Evolutionary conservation across 1,284 basidiomycete genomes (phyloP).

Genomic region (Leccinum subrobustum): DNA sequence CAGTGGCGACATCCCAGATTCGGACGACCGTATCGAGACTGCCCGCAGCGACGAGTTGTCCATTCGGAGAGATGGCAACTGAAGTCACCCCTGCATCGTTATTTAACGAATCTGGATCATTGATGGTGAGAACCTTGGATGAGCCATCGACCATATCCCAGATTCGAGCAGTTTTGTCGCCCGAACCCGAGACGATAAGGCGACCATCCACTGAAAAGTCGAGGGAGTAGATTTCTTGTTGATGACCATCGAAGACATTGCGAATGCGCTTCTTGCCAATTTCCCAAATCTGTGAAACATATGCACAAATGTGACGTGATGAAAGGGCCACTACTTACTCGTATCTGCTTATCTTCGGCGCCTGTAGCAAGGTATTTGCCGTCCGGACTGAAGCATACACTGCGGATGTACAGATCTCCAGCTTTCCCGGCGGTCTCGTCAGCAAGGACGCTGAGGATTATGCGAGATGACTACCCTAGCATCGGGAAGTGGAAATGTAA

Average conservation of each 20-base stretch:
- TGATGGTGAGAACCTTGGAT: constrained; percentile 60
- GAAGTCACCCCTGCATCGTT: constrained; percentile 79
- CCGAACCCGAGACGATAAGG: constrained; percentile 85
- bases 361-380: constrained; percentile 81
- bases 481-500: not conserved
- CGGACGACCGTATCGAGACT: constrained; percentile 82
- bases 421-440: constrained; percentile 66
- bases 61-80: constrained; percentile 81
- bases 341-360: constrained; percentile 80
- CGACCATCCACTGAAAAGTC: constrained; percentile 80
- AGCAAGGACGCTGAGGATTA: constrained; percentile 54
- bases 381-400: constrained; percentile 83
- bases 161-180: constrained; percentile 86
- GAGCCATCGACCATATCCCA: constrained; percentile 78
- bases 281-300: constrained; percentile 73
- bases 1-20: constrained; percentile 82
- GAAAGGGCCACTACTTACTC: constrained; percentile 48
- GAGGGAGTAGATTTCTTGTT: constrained; percentile 89
- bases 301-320: constrained; percentile 10
- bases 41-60: constrained; percentile 79
- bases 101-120: constrained; percentile 51
- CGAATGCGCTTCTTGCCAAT: constrained; percentile 72
- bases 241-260: constrained; percentile 80
- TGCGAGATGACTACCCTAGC: constrained; percentile 12
- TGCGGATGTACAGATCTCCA: constrained; percentile 82